Percentiles rank a stretch among this genome's conserved stretches.
Evolutionary conservation across 78 protist genomes (phyloP).

Genomic region (Polysphondylium violaceum): DNA sequence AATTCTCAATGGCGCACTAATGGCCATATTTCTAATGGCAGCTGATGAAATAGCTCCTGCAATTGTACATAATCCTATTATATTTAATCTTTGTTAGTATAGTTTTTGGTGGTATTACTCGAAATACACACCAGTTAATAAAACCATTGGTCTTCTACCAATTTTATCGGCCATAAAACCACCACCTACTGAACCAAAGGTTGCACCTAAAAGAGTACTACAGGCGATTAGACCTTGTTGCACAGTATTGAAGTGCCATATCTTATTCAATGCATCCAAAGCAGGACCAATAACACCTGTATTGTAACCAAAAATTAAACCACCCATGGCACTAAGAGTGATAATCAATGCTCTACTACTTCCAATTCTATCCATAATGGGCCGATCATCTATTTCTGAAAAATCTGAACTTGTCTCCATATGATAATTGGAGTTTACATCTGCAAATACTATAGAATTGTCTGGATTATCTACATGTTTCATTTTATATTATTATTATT

Average conservation of each 20-base stretch:
- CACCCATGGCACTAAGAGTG: conserved; percentile 22
- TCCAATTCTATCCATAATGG: no score
- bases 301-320: conserved; percentile 66
- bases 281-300: conserved; percentile 61
- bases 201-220: conserved; percentile 35
- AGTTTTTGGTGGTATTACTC: background rate
- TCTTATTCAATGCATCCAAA: conserved; percentile 14
- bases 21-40: conserved; percentile 22
- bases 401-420: no score
- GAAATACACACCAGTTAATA: background rate
- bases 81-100: background rate
- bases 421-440: no score
- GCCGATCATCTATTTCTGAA: no score
- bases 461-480: no score
- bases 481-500: no score
- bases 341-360: conserved; percentile 4
- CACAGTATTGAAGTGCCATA: conserved; percentile 1
- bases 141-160: conserved; percentile 55
- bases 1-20: background rate
- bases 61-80: conserved; percentile 22
- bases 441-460: no score
- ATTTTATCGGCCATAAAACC: conserved; percentile 58
- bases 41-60: conserved; percentile 47
- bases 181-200: conserved; percentile 42
- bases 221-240: conserved; percentile 35